Evolutionary conservation across 306 rosid genomes (phyloP), one percentile per base, ranked within the genome.

Genomic region (Trichosanthes cucumerina): DNA sequence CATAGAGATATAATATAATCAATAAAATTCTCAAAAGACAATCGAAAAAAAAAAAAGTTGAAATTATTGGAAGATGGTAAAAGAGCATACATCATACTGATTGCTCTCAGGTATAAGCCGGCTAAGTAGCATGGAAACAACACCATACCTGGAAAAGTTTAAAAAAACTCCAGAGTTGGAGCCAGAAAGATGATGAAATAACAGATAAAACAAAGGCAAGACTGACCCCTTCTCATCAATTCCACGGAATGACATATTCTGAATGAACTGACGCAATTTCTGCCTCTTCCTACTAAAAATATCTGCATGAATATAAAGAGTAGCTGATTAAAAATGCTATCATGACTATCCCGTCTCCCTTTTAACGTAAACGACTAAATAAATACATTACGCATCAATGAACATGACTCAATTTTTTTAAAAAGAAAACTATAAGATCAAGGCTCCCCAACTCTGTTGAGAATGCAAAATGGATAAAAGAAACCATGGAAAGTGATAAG

Each of bases 281-380:
- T 82, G 86, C 83, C 98, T 87, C 88, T 92, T 94, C 79, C 81
- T 86, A 65, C 72, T 36, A 75, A 94, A 94, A 66, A 85, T 47
- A 4, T 86, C 83, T 81, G 89, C 84, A 64, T 59, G 82, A 60
- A 28, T 23, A 75, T 39, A 41, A 79, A 71, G 81, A 78, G 73
- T 80, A 70, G 85, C 97, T 88, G 84, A 79, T 73, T 66, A 46
- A 54, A 65, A 84, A 73, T 24, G 58, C 44, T 43, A 59, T 44
- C 44, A 6, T 46, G n/a, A 56, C 34, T 56, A 54, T 13, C 21
- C 10, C 72, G 26, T 19, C 26, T 44, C 14, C 16, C 31, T n/a
- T 60, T 26, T 23, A 3, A 77, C 38, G 65, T 44, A 75, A 39
- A 56, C 6, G 54, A 52, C 18, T 15, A 60, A 43, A 46, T 46